Evolutionary conservation across 2,329 filamentous ascomycete genomes (phyloP), one percentile per base, ranked within the genome.

Genomic region (Ascochyta pisi): DNA sequence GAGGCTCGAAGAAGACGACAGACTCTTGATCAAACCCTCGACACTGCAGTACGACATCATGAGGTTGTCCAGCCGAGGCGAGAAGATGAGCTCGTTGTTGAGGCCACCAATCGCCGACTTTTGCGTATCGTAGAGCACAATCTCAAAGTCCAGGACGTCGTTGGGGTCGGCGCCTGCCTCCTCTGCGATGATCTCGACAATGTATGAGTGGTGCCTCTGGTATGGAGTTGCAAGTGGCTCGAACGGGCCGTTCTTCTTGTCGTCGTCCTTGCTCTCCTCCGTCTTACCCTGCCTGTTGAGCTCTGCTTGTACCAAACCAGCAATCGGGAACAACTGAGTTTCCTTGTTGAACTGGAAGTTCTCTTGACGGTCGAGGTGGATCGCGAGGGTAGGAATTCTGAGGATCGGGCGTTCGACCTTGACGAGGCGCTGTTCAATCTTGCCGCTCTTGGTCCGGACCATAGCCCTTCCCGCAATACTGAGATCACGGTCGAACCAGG

Each of bases 341-440:
- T 99, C 95, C 81, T 97, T 98, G 83, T 98, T 99, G 72, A 96
- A 96, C 52, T 91, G 83, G 70, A 99, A 99, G 60, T 84, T 91
- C 68, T 90, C 84, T 67, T 91, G 87, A 51, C 94, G 89, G 71
- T 97, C 89, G 54, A 99, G 86, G 77, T 99, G 95, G 63, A 98
- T 96, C 31, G 95, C 95, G 61, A 99, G 82, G 3, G 92, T 96
- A 1, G 95, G 95, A 58, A 99, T 94, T 47, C 95, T 86, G 63
- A 98, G 84, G 66, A 99, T 89, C 15, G 95, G 95, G 69, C 89
- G 88, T 68, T 96, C 90, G 62, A 99, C 86, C 79, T 96, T 95
- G 78, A 98, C 86, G 53, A 99, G 84, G 77, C 89, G 93, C 78
- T 92, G 89, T 60, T 88, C 85, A 62, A 96, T 90, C 62, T 84